Conservation (phyloP, 2,329 filamentous ascomycete genomes). For the Phoma sp. region DNA sequence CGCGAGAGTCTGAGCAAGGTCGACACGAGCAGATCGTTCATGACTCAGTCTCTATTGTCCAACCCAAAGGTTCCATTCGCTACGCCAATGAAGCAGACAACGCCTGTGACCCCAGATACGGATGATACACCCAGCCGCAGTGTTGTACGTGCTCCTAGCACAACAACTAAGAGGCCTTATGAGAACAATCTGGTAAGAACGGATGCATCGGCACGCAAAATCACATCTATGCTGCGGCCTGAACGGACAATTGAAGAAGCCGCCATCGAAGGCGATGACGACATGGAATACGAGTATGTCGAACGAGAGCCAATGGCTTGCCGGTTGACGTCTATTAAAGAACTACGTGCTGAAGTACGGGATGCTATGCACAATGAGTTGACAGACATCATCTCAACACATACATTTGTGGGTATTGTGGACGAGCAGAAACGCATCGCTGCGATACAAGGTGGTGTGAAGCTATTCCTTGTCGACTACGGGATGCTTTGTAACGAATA, state of each 20-base stretch:
- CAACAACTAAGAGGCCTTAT: constrained; percentile 58
- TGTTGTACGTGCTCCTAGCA: constrained; percentile 36
- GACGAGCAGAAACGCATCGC: constrained; percentile 85
- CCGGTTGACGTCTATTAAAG: constrained; percentile 82
- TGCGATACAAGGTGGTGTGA: constrained; percentile 92
- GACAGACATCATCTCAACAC: constrained; percentile 83
- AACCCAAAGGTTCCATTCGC: constrained; percentile 47
- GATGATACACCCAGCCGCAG: constrained; percentile 33
- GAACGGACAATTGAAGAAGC: constrained; percentile 45
- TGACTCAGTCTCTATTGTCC: constrained; percentile 83
- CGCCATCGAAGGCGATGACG: constrained; percentile 50
- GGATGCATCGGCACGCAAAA: constrained; percentile 87
- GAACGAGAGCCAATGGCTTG: constrained; percentile 74
- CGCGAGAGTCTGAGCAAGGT: constrained; percentile 80
- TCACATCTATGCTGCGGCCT: constrained; percentile 90
- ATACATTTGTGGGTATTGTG: constrained; percentile 92
- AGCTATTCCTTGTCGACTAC: constrained; percentile 91
- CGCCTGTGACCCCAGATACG: constrained; percentile 22
- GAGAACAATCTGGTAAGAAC: constrained; percentile 92
- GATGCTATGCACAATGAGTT: constrained; percentile 82
- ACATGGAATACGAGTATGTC: constrained; percentile 72
- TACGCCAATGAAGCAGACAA: constrained; percentile 48
- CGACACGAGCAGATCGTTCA: constrained; percentile 91
- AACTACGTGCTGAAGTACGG: constrained; percentile 80
- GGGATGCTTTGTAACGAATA: constrained; percentile 84